A percentile compares a stretch with the other conserved stretches of the same genome.
These are phyloP conservation scores for Panaeolus papilionaceus DNA, from an alignment of 768 basidiomycete genomes.

Conservation along the genomic window DNA sequence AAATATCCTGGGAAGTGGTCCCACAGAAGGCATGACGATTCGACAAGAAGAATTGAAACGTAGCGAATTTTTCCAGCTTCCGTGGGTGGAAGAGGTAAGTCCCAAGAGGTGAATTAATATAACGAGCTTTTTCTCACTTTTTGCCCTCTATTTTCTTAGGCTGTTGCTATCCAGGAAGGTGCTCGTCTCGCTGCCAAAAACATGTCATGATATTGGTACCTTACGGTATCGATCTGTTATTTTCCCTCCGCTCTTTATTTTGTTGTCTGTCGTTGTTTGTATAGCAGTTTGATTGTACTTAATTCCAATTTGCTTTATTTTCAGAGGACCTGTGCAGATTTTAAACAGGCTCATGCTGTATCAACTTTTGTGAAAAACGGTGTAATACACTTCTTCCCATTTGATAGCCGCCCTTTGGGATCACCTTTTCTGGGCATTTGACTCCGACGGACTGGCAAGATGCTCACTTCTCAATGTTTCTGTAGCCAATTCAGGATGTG, in stretches of 20 bases:
- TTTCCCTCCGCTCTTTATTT: neutral
- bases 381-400: no score
- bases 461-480: neutral
- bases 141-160: slow-evolving; percentile 44
- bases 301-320: neutral
- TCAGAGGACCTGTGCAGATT: neutral
- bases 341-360: neutral
- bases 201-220: slow-evolving; percentile 37
- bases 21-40: slow-evolving; percentile 77
- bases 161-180: slow-evolving; percentile 86
- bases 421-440: neutral
- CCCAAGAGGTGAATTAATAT: neutral
- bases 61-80: slow-evolving; percentile 90
- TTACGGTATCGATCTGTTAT: slow-evolving; percentile 7
- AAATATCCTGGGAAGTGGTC: slow-evolving; percentile 86
- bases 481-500: neutral
- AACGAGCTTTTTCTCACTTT: slow-evolving; percentile 15
- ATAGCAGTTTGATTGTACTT: slow-evolving; percentile 13
- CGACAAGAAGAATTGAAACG: slow-evolving; percentile 88
- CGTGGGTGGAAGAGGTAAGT: slow-evolving; percentile 84
- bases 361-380: neutral
- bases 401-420: neutral
- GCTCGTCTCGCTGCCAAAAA: slow-evolving; percentile 65
- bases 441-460: neutral
- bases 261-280: slow-evolving; percentile 1